Evolutionary conservation across 306 rosid genomes (phyloP), one percentile per base, ranked within the genome.

Genomic region (Ochetophila trinervis): DNA sequence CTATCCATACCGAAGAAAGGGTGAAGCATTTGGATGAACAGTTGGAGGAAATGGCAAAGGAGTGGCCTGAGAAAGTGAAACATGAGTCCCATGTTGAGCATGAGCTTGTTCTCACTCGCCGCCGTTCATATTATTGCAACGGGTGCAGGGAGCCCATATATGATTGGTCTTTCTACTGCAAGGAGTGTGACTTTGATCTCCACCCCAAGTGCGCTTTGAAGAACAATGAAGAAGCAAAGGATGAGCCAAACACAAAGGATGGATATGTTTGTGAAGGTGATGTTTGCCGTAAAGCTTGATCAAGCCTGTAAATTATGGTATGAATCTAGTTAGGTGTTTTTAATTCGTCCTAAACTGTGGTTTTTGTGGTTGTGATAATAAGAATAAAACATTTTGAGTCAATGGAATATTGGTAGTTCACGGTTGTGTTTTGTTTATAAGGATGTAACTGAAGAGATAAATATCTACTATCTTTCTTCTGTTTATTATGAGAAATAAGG

Each of bases 151-250:
- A 65, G 53, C 23, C 21, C 14, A 83, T 83, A 60, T 16, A 49
- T 42, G 22, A 57, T 0, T 82, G 78, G 83, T 78, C 86, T 0
- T 78, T 57, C 34, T 53, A 12, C 70, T 82, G 86, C 21, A 30
- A 64, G 65, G 48, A 67, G 16, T 82, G 86, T 57, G 68, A 82
- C 66, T 82, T 82, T 16, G 73, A 71, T 78, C 83, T 82, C 35
- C 86, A 82, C 56, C 86, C 86, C 16, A 55, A 68, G 45, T 78
- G 86, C 34, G 86, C 83, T 42, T 65, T 78, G 79, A 65, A 72
- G 62, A 78, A 65, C 47, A 44, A 2, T 8, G 70, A 67, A 36
- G 81, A 51, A 37, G 40, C 60, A n/a, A 32, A 72, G 37, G 57
- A 62, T 56, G 74, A 42, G 5, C 60, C 42, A 5, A 66, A 65